Conservation (phyloP, 768 basidiomycete species). For the Hebeloma cylindrosporum region DNA sequence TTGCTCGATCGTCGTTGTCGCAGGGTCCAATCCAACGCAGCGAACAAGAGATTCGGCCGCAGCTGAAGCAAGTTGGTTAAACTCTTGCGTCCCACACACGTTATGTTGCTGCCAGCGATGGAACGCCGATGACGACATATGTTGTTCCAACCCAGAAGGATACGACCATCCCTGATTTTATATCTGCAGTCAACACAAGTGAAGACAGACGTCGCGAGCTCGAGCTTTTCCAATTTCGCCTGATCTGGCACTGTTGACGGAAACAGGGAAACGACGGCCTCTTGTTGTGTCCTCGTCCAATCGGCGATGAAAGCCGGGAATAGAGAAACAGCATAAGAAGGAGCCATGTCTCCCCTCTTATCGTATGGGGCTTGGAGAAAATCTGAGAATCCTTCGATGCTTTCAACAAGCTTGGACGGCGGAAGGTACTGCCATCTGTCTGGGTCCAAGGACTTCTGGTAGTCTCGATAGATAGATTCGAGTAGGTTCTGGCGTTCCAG, state of each 20-base stretch:
- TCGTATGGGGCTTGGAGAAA: constrained; percentile 18
- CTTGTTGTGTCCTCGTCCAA: constrained; percentile 16
- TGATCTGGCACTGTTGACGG: constrained; percentile 2
- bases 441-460: constrained; percentile 16
- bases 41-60: constrained; percentile 18
- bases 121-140: constrained; percentile 19
- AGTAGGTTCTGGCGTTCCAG: constrained; percentile 17
- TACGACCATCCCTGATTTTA: constrained; percentile 11
- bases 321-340: constrained; percentile 12
- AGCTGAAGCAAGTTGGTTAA: constrained; percentile 7
- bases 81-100: constrained; percentile 10
- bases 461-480: constrained; percentile 18
- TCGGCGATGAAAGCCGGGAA: constrained; percentile 16
- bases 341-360: constrained; percentile 15
- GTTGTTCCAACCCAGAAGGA: constrained; percentile 21
- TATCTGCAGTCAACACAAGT: constrained; percentile 16
- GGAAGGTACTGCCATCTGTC: constrained; percentile 22
- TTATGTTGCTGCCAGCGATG: constrained; percentile 1
- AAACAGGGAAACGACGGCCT: constrained; percentile 13
- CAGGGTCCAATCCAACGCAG: constrained; percentile 20
- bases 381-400: constrained; percentile 13
- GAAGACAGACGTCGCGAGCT: constrained; percentile 22
- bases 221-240: constrained; percentile 12
- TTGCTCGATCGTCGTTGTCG: constrained; percentile 17
- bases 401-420: constrained; percentile 5